A percentile compares a stretch with the other conserved stretches of the same genome.
Conservation (phyloP, 1,139 yeast genomes). For the Hyphopichia burtonii region DNA sequence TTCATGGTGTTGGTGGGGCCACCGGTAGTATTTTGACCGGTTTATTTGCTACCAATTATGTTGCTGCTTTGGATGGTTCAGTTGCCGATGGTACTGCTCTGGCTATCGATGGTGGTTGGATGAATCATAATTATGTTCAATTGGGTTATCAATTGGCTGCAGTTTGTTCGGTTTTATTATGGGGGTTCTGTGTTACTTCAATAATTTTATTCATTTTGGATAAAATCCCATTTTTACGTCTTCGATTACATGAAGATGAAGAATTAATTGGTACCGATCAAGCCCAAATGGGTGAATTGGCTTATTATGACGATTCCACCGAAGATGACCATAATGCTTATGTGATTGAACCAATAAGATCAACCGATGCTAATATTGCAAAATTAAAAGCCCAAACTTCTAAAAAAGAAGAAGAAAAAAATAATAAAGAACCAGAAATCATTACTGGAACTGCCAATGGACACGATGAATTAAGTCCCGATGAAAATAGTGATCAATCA, state of each 20-base stretch:
- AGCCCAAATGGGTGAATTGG: slow-evolving; percentile 85
- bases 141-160: slow-evolving; percentile 95
- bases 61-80: slow-evolving; percentile 73
- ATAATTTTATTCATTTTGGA: slow-evolving; percentile 72
- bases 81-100: slow-evolving; percentile 45
- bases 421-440: slow-evolving; percentile 13
- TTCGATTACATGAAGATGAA: slow-evolving; percentile 86
- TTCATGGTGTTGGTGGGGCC: slow-evolving; percentile 94
- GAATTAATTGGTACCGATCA: slow-evolving; percentile 88
- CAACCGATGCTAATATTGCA: slow-evolving; percentile 44
- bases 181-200: slow-evolving; percentile 79
- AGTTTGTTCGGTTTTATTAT: slow-evolving; percentile 66
- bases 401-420: slow-evolving; percentile 13
- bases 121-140: slow-evolving; percentile 85
- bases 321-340: slow-evolving; percentile 39
- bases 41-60: slow-evolving; percentile 89
- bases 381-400: slow-evolving; percentile 29
- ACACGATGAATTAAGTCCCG: slow-evolving; percentile 17
- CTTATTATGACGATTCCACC: slow-evolving; percentile 54
- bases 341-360: slow-evolving; percentile 77
- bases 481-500: slow-evolving; percentile 21
- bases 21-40: slow-evolving; percentile 85
- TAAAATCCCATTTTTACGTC: slow-evolving; percentile 75
- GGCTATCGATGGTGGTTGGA: slow-evolving; percentile 86
- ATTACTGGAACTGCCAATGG: slow-evolving; percentile 23